Conservation (phyloP, 2,329 filamentous ascomycete species). For the Emericellopsis cladophorae region DNA sequence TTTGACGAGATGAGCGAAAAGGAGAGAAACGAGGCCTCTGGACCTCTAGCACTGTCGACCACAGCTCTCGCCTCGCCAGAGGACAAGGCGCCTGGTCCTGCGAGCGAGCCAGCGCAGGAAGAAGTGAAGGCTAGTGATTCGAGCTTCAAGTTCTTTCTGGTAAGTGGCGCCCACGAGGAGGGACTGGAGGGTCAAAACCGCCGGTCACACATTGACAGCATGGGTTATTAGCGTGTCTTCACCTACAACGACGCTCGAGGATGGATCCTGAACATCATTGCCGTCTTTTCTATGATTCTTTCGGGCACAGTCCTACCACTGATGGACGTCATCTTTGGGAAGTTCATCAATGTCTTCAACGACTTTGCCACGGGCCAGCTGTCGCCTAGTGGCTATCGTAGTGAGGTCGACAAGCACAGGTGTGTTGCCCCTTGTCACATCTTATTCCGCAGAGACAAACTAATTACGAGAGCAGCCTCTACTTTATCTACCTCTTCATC, state of each 20-base stretch:
- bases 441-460: too few relatives aligned
- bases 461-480: constrained; percentile 23
- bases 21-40: too few relatives aligned
- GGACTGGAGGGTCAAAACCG: too few relatives aligned
- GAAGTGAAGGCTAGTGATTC: not conserved
- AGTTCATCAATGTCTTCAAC: constrained; percentile 40
- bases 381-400: constrained; percentile 32
- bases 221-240: constrained; percentile 18
- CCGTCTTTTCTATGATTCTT: constrained; percentile 21
- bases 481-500: constrained; percentile 45
- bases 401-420: constrained; percentile 31
- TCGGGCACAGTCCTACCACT: constrained; percentile 29
- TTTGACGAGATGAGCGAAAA: too few relatives aligned
- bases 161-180: not conserved
- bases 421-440: constrained; percentile 10
- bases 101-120: too few relatives aligned
- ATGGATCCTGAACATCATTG: constrained; percentile 21
- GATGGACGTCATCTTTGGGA: constrained; percentile 48
- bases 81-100: too few relatives aligned
- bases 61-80: too few relatives aligned
- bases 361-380: constrained; percentile 34
- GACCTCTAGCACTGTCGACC: too few relatives aligned
- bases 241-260: constrained; percentile 23
- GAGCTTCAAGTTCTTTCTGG: not conserved
- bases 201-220: not conserved